A percentile compares a stretch with the other conserved stretches of the same genome.
phyloP scores from a whole-genome alignment of 257 asterid species.

The Solanum megistacrolobum region DNA sequence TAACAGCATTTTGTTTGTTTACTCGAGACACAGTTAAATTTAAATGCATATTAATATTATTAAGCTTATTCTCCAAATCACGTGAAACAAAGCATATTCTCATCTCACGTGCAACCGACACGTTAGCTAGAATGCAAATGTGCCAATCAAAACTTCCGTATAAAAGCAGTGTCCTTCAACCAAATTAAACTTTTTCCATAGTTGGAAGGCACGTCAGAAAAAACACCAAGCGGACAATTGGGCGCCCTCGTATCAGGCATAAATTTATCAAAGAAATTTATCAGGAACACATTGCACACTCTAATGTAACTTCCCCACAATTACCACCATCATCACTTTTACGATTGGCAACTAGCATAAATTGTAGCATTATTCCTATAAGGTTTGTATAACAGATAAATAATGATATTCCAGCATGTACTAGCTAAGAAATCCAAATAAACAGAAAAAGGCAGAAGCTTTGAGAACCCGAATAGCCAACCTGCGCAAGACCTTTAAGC shows the following conservation, averaged over 20 bases:
- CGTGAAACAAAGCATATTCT: background rate
- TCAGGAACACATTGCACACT: background rate
- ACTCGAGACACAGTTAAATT: background rate
- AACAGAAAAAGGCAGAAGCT: background rate
- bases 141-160: background rate
- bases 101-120: background rate
- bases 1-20: background rate
- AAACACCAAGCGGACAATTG: background rate
- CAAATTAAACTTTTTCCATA: background rate
- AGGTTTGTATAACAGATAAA: background rate
- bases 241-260: background rate
- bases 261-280: background rate
- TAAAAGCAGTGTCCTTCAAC: background rate
- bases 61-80: background rate
- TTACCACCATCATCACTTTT: background rate
- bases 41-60: background rate
- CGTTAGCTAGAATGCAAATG: background rate
- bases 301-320: background rate
- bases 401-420: background rate
- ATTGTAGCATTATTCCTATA: background rate
- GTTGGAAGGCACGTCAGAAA: background rate
- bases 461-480: constrained; percentile 7
- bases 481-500: constrained; percentile 94
- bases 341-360: background rate
- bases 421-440: background rate